Conservation (phyloP, 306 rosid genomes). For the Prunus mira region DNA sequence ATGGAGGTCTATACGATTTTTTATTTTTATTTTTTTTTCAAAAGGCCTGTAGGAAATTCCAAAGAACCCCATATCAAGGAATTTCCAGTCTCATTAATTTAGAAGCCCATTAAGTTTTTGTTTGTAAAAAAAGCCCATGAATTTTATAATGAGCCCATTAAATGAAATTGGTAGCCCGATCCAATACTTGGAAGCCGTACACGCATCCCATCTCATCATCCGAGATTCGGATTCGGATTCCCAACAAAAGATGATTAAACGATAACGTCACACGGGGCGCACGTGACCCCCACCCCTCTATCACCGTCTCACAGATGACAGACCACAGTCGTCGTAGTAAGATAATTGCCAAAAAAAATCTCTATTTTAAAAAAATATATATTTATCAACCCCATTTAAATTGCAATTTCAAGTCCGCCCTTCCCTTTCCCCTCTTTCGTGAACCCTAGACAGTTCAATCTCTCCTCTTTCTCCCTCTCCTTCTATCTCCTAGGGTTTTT, state of each 20-base stretch:
- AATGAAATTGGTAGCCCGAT: not conserved
- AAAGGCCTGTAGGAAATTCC: too few relatives aligned
- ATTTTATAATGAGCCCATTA: not conserved
- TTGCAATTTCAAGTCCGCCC: constrained; percentile 30
- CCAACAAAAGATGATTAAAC: not conserved
- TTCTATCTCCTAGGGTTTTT: not conserved
- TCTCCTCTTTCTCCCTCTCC: not conserved
- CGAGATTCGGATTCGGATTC: not conserved
- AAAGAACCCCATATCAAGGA: too few relatives aligned
- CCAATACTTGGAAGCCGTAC: not conserved
- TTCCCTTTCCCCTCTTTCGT: not conserved
- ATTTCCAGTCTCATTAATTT: too few relatives aligned
- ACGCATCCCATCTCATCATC: not conserved
- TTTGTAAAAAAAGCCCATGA: too few relatives aligned
- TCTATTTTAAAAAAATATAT: not conserved
- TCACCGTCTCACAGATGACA: not conserved
- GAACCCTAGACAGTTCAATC: constrained; percentile 31
- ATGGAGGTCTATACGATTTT: too few relatives aligned
- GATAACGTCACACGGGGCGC: constrained; percentile 14
- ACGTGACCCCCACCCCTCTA: not conserved
- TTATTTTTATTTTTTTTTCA: too few relatives aligned
- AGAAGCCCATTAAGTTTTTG: too few relatives aligned
- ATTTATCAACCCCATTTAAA: constrained; percentile 27
- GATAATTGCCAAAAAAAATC: not conserved
- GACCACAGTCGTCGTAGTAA: constrained; percentile 3